Evolutionary conservation across 2,329 filamentous ascomycete species (phyloP), one percentile per base, ranked within the genome.

Genomic region (Amylocarpus encephaloides): DNA sequence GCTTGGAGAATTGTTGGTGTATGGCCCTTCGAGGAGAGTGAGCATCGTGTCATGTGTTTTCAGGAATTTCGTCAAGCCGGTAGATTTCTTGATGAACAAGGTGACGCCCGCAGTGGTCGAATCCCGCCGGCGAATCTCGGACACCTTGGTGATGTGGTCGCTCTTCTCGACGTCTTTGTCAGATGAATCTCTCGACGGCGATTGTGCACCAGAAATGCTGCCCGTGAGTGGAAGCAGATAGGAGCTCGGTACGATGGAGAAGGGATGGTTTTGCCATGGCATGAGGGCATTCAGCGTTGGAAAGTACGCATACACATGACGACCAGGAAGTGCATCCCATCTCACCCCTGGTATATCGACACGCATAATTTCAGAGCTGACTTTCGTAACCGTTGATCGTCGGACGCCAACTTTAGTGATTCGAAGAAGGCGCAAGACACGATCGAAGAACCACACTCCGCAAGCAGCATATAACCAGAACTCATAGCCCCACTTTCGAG

Each of bases 251-350:
- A 67, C 52, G 22, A 75, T 59, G 1, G 73, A 76, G 56, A 80
- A 79, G 0, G 76, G 76, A 57, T 80, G 77, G 41, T 75, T 79
- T 58, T 79, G 75, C 75, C 76, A 79, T 0, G 64, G 57, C 7
- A 67, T 22, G 13, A 54, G 32, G n/a, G 45, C 63, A n/a, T 49
- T 68, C 2, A 77, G 57, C 0, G 69, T 71, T 0, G 76, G 75
- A 56, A 79, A 77, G 58, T 76, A 77, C 0, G 71, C 62, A 50
- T 75, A 78, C 0, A 65, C 70, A 45, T 74, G 68, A 2, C 66
- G 59, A 2, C 66, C 67, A 0, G 66, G 65, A 6, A 55, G 50
- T 0, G 51, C 49, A 3, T 53, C 57, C 65, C 67, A 74, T 36
- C 66, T 55, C 5, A 72, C 52, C 3, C 67, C 70, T 1, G 62